Evolutionary conservation across 805 yeast species (phyloP), one percentile per base, ranked within the genome.

Genomic region (Saccharomycopsis javanensis): DNA sequence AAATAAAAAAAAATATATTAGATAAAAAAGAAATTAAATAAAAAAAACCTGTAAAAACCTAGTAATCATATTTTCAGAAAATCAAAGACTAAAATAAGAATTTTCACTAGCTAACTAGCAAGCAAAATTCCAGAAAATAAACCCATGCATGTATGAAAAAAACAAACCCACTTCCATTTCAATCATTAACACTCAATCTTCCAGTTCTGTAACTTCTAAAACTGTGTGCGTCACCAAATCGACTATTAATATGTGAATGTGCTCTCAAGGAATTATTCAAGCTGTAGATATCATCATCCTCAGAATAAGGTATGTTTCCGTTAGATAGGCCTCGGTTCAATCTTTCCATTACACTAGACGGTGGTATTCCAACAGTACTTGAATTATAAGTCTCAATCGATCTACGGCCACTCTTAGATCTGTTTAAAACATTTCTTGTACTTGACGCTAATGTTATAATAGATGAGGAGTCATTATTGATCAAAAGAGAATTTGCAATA

Each of bases 281-380:
- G 23, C 61, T 58, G 46, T 55, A 45, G n/a, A 51, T n/a, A 48
- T 58, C 61, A 53, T 58, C 58, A 50, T 37, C 53, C 13, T 51
- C 56, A 3, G 13, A 10, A 5, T 31, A 38, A 4, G 30, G 31
- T 13, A 51, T 16, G 25, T 33, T 38, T n/a, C 33, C 37, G 35
- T 20, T 37, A 10, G 30, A 27, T 7, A 28, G 27, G 4, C 55
- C 55, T 20, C 28, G 50, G 25, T 54, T 59, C 23, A 60, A 55
- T 50, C 63, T 15, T 38, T 60, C 63, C 15, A 60, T 58, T 10
- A 60, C 52, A 48, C 61, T 58, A 35, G 60, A 54, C 0, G 63
- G 63, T 3, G 63, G 63, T 16, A 60, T 60, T 5, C 63, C 63
- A 7, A 60, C 46, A 7, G 63, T 60, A 18, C 61, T 59, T 4